Percentiles rank a stretch among this genome's conserved stretches.
Evolutionary conservation across 1,139 yeast genomes (phyloP).

Genomic region (Arxiozyma slooffiae): DNA sequence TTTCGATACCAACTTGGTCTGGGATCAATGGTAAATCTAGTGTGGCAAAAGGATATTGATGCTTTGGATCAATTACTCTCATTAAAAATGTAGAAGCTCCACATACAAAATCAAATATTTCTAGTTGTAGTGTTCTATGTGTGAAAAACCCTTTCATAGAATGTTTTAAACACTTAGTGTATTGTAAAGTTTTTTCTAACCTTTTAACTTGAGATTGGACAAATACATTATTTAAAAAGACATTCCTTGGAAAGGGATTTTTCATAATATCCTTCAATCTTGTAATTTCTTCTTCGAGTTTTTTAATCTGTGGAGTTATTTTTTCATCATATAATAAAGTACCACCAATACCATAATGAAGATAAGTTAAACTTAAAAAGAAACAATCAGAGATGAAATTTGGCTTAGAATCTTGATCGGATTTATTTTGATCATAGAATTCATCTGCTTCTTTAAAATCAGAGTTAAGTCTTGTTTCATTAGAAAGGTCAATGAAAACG

Average conservation of each 20-base stretch:
- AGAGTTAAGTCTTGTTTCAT: slow-evolving; percentile 77
- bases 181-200: slow-evolving; percentile 36
- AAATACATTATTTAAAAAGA: slow-evolving; percentile 26
- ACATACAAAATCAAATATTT: slow-evolving; percentile 63
- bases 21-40: slow-evolving; percentile 57
- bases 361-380: slow-evolving; percentile 63
- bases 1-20: slow-evolving; percentile 43
- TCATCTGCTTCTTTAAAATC: slow-evolving; percentile 61
- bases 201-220: slow-evolving; percentile 37
- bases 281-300: slow-evolving; percentile 41
- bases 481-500: slow-evolving; percentile 50
- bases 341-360: slow-evolving; percentile 89
- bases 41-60: slow-evolving; percentile 46
- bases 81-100: slow-evolving; percentile 69
- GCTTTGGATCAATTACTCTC: slow-evolving; percentile 61
- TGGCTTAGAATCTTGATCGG: slow-evolving; percentile 32
- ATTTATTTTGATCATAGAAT: slow-evolving; percentile 36
- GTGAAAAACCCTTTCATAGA: slow-evolving; percentile 53
- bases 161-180: slow-evolving; percentile 40
- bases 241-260: slow-evolving; percentile 12
- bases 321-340: slow-evolving; percentile 49
- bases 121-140: slow-evolving; percentile 46
- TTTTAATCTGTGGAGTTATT: slow-evolving; percentile 34
- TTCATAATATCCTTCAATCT: slow-evolving; percentile 18
- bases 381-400: slow-evolving; percentile 88